These are phyloP conservation scores for Ustilago bromivora DNA, from an alignment of 1,284 basidiomycete species.

Conservation along the genomic window DNA sequence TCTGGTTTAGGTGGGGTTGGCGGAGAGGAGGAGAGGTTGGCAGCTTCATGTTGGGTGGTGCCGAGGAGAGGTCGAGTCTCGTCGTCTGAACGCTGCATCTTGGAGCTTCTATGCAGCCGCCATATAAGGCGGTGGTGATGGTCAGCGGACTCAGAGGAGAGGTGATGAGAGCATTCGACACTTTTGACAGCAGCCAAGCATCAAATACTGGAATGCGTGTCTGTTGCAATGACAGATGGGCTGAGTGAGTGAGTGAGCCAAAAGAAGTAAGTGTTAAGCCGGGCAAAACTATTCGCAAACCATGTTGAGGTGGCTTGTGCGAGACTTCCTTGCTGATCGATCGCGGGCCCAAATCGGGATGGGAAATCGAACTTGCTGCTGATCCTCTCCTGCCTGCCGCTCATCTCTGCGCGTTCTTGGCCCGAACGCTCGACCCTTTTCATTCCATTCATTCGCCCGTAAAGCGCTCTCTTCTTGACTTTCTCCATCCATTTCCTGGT, in stretches of 20 bases:
- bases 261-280: background rate
- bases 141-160: background rate
- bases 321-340: background rate
- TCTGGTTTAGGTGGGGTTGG: constrained; percentile 1
- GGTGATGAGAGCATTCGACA: background rate
- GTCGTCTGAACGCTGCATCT: constrained; percentile 25
- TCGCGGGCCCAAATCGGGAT: background rate
- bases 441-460: background rate
- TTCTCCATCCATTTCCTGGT: background rate
- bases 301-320: background rate
- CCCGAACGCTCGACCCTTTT: background rate
- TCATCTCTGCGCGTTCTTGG: background rate
- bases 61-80: constrained; percentile 32
- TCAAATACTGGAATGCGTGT: background rate
- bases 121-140: background rate
- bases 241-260: background rate
- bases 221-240: background rate
- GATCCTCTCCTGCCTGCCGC: background rate
- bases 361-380: background rate
- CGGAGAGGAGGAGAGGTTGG: constrained; percentile 7
- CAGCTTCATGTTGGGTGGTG: constrained; percentile 6
- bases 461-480: background rate
- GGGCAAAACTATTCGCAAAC: background rate
- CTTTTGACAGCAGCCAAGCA: no score
- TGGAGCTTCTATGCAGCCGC: background rate